Conservation (phyloP, 2,329 filamentous ascomycete genomes). For the Penicillium hordei region DNA sequence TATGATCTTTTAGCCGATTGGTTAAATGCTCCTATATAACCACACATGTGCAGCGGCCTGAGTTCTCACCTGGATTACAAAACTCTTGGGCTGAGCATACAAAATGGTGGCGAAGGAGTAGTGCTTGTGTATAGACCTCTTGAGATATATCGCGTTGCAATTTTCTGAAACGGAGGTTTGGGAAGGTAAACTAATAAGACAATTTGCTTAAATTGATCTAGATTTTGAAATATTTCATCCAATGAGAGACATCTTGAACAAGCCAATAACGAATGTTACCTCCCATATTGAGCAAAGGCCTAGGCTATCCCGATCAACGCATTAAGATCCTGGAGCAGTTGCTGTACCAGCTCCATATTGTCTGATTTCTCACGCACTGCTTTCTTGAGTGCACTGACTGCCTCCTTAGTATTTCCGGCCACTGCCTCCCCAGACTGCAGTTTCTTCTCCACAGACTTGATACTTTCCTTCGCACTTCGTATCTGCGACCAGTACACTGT, state of each 20-base stretch:
- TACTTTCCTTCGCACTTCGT: background rate
- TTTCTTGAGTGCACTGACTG: background rate
- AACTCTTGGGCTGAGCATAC: too few species aligned
- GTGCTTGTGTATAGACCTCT: background rate
- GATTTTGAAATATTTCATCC: background rate
- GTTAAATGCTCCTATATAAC: too few species aligned
- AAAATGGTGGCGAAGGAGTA: too few species aligned
- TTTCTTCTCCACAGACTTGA: constrained; percentile 1
- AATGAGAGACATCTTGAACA: background rate
- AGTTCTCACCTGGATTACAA: too few species aligned
- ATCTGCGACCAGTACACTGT: constrained; percentile 24
- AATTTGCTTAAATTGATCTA: background rate
- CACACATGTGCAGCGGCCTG: too few species aligned
- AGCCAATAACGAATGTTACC: background rate
- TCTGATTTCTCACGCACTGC: constrained; percentile 1
- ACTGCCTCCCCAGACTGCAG: background rate
- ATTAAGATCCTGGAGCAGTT: constrained; percentile 1
- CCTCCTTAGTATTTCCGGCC: background rate
- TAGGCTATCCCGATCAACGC: background rate
- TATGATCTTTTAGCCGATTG: too few species aligned
- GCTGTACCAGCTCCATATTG: background rate
- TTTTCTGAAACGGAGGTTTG: background rate
- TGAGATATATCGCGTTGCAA: background rate
- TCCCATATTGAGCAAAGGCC: background rate
- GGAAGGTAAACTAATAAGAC: background rate